Evolutionary conservation across 345 rosid species (phyloP), one percentile per base, ranked within the genome.

Genomic region (Eucalyptus cloeziana): DNA sequence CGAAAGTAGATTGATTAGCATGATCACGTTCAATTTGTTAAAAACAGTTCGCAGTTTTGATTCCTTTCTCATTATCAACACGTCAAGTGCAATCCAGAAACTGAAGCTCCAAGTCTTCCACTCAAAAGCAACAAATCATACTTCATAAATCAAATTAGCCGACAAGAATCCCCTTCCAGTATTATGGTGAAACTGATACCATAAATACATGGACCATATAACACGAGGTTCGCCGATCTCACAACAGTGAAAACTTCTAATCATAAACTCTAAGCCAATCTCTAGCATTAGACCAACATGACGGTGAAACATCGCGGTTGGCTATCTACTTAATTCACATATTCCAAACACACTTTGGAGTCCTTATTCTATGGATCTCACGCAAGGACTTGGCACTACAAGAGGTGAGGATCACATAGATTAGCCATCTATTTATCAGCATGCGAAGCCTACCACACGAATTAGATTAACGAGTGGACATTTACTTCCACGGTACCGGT

Each of bases 401-500:
- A 51, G 56, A 86, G 64, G 62, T 86, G 33, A 52, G 30, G 60
- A 49, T 86, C 87, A 50, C 87, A 86, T 31, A 56, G 62, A 56
- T 31, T 51, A 56, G 40, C 47, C 47, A 76, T 21, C 83, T 76
- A 76, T 76, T 76, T 40, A 76, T 76, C 83, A 76, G 83, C 83
- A 10, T 37, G 47, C 47, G 27, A 44, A 76, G 83, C 83, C 83
- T 37, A 76, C 47, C 83, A 21, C 83, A 76, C 83, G 22, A 76
- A 88, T 79, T 79, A 76, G 79, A 87, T 87, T 79, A 89, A 88
- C 21, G 24, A 56, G 43, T 33, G 6, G 83, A 37, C 27, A 76
- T 89, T 88, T 89, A 92, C 91, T 94, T 93, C 96, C 96, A 94
- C 5, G 92, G 90, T 56, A 92, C 88, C 11, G 92, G 90, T 64